These are phyloP conservation scores for Flaveria ramosissima DNA, from an alignment of 129 eudicot genomes.

Conservation along the genomic window DNA sequence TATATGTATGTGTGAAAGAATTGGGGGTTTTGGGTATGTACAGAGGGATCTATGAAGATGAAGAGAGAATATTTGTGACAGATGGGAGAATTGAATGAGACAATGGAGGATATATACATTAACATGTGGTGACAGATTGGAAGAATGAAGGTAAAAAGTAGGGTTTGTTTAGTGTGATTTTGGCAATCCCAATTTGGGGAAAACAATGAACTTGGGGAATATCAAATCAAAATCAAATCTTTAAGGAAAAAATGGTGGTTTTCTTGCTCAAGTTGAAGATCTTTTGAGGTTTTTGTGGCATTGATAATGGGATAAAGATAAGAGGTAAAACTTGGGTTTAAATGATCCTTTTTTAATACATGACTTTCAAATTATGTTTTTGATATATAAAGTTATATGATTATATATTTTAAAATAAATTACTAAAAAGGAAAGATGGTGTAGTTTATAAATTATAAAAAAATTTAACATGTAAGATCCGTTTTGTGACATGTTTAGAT, in stretches of 20 bases:
- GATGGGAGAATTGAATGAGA: conserved; percentile 33
- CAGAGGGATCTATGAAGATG: conserved; percentile 35
- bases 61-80: conserved; percentile 38
- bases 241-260: conserved; percentile 29
- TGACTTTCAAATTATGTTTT: background rate
- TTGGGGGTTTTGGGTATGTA: conserved; percentile 19
- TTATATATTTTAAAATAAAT: no score
- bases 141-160: conserved; percentile 29
- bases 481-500: no score
- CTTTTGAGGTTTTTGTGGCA: conserved; percentile 32
- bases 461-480: no score
- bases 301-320: background rate
- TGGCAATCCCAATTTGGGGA: conserved; percentile 38
- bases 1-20: background rate
- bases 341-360: background rate
- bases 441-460: no score
- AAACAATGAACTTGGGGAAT: conserved; percentile 15
- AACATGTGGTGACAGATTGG: conserved; percentile 37
- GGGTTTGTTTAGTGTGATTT: conserved; percentile 39
- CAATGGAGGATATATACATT: conserved; percentile 25
- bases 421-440: no score
- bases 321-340: background rate
- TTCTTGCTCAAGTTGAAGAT: background rate
- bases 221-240: conserved; percentile 14
- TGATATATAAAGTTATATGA: no score